Evolutionary conservation across 2,329 filamentous ascomycete genomes (phyloP), one percentile per base, ranked within the genome.

Genomic region (Penicillium crustosum): DNA sequence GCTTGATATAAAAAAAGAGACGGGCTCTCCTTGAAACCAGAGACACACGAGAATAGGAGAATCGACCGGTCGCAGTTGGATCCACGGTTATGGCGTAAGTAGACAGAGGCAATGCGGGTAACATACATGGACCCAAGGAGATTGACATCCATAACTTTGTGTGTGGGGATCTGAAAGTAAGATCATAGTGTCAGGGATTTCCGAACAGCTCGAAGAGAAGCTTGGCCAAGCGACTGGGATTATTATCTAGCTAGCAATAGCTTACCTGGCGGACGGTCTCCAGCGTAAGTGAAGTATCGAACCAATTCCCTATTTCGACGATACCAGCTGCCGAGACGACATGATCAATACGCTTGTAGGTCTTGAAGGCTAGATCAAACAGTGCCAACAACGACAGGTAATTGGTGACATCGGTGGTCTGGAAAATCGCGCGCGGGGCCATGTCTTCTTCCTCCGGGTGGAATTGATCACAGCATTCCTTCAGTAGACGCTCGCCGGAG

Each of bases 301-400:
- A 81, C 71, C 77, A 79, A 43, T 78, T 75, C 0, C 70, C 71
- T 6, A 73, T 72, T 58, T 82, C 81, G 17, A 73, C 71, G 5
- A 80, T 75, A 0, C 78, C 81, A 1, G 81, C 81, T 33, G 75
- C 79, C 4, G 77, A 77, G 21, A 82, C 73, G 6, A 80, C 81
- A 58, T 80, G 77, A 57, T 84, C 81, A 23, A 83, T 74, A 6
- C 70, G 71, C 3, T 78, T 78, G 57, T 79, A 78, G n/a, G 70
- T 73, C 7, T 75, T 67, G 42, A 76, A 75, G 0, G 81, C 79
- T 3, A 72, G 59, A 25, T 80, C 75, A 65, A 83, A 83, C 5
- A 83, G 69, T 4, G 70, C 69, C 31, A 82, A 66, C 29, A 80
- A 75, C 15, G 78, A 75, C n/a, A 73, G 62, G 62, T 83, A 82